Evolutionary conservation across 2,329 filamentous ascomycete species (phyloP), one percentile per base, ranked within the genome.

Genomic region (Colletotrichum cereale): DNA sequence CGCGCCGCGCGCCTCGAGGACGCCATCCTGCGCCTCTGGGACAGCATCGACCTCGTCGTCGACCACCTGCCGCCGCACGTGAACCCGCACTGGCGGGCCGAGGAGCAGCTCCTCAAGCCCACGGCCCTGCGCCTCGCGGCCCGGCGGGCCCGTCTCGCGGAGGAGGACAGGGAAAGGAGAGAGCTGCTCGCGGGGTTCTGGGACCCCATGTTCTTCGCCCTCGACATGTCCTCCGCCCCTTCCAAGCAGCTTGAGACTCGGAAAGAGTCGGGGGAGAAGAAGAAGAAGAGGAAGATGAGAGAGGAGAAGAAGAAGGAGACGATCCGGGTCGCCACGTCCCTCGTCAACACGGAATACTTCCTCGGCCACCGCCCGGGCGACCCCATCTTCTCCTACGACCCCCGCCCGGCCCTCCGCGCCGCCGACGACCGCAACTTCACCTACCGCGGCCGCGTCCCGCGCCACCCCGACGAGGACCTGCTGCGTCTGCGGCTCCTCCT

Each of bases 351-450:
- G 48, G 42, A n/a, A 18, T 62, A 71, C 38, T 80, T 79, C 64
- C 69, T 76, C 21, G 76, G 76, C 4, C 74, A 77, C 38, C 0
- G 21, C 2, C 74, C 71, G 0, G 77, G 79, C 29, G 74, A 75
- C 26, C 79, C 75, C 44, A 76, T 81, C 61, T 79, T 81, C 53
- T 74, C 63, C n/a, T 77, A 75, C 56, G 36, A 18, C 2, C 55
- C 29, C 10, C 2, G 10, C 1, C 65, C 57, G 18, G 2, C 10
- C 3, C 24, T 26, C 42, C 12, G 12, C 6, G 29, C 58, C 29
- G 26, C 26, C 18, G 40, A 62, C 16, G 34, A 24, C 7, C 44
- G 42, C 11, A 52, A 65, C 26, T 75, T 75, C 64, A 38, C 18
- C 10, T 78, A 74, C 58, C 73, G 73, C 40, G 76, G 77, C 14